Base-by-base conservation (phyloP, 345 rosid species). In the Angophora floribunda region DNA sequence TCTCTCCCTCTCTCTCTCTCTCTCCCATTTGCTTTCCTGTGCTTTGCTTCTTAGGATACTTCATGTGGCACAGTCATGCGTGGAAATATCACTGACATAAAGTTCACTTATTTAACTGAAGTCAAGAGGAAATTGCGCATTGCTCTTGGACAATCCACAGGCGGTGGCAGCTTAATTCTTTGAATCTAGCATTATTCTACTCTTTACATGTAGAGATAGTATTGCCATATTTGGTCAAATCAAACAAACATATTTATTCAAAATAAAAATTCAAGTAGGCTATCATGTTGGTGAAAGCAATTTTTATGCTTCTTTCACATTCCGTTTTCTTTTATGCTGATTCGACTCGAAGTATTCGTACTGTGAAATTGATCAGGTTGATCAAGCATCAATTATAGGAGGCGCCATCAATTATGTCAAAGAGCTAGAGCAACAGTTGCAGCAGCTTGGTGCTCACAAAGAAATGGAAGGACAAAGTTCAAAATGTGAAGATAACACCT, bases 371-470 rank as follows among this genome's bases (percentile, higher is more conserved):
- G 49, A 65, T 45, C 85, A 92, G 95, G 92, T 91, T 22, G 95
- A 91, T 87, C 95, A 91, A 86, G 95, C 95, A 24, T 93, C 93
- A 7, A 92, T 92, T 21, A 89, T 93, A n/a, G 95, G 94, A 78
- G 93, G 95, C 4, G 95, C 95, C 52, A 92, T 91, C n/a, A 92
- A 92, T 86, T 92, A 90, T 86, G 94, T 92, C 52, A 90, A 93
- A 90, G 93, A 92, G 91, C 90, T 92, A 22, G 94, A 93, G 87
- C 92, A 90, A 19, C 88, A 86, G 7, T 49, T 92, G 47, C 94
- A 89, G 90, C 55, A 55, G 7, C 88, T 88, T 45, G 90, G 63
- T 21, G 89, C 86, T 30, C 86, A 85, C n/a, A 91, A 91, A 51
- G 91, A 93, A 84, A 51, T n/a, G 22, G 87, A 89, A n/a, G 44